Conservation (phyloP, 768 basidiomycete genomes). For the Coprinopsis sp. region DNA sequence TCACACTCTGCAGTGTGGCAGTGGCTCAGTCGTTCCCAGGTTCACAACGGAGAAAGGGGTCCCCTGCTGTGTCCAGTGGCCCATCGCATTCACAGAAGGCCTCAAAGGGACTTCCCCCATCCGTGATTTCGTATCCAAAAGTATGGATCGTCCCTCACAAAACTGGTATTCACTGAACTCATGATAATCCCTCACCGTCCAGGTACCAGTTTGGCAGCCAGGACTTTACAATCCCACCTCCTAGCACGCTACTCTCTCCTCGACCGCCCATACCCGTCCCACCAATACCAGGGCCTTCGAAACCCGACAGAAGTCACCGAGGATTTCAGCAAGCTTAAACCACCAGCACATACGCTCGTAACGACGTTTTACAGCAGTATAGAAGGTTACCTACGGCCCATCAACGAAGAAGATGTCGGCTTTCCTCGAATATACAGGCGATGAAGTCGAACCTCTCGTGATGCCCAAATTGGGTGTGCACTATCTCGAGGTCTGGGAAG, state of each 20-base stretch:
- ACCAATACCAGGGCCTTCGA: conserved; percentile 77
- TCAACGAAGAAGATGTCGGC: conserved; percentile 94
- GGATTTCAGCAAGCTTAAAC: conserved; percentile 84
- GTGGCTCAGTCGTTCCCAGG: conserved; percentile 31
- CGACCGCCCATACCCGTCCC: conserved; percentile 61
- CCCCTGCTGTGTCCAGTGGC: conserved; percentile 45
- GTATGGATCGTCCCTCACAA: conserved; percentile 34
- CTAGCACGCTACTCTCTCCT: conserved; percentile 46
- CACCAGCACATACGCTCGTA: conserved; percentile 63
- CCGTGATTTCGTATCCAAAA: conserved; percentile 44
- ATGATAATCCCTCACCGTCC: no score
- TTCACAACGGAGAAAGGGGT: conserved; percentile 50
- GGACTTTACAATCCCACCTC: conserved; percentile 58
- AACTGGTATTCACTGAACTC: no score
- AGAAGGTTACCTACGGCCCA: conserved; percentile 83
- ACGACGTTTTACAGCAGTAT: conserved; percentile 84
- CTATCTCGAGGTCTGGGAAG: conserved; percentile 91
- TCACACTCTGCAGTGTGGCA: conserved; percentile 1
- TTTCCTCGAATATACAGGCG: conserved; percentile 88
- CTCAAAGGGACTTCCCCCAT: conserved; percentile 45
- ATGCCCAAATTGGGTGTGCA: conserved; percentile 85
- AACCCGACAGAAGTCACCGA: conserved; percentile 78
- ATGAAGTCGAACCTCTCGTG: conserved; percentile 83
- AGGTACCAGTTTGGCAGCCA: no score
- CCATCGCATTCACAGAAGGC: conserved; percentile 46